Percentiles rank a stretch among this genome's conserved stretches.
These are phyloP conservation scores for Didymosphaeria variabile DNA, from an alignment of 2,329 filamentous ascomycete species.

Conservation along the genomic window DNA sequence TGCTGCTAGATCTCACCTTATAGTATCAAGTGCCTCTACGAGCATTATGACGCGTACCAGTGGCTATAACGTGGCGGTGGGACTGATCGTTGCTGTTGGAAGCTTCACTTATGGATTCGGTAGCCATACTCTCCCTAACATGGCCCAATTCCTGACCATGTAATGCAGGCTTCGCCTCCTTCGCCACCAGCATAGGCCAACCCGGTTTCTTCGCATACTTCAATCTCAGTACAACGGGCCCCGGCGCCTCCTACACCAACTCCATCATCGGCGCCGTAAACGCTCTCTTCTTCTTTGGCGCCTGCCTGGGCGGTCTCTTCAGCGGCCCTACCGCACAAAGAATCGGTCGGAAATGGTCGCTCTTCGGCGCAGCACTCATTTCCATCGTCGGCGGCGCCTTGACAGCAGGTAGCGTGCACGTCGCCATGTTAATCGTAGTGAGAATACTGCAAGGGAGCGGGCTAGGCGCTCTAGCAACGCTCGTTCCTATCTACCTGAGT, in stretches of 20 bases:
- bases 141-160: background rate
- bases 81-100: constrained; percentile 33
- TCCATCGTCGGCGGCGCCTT: constrained; percentile 26
- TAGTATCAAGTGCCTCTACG: too few species aligned
- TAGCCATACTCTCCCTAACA: constrained; percentile 15
- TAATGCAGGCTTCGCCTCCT: constrained; percentile 31
- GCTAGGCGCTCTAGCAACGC: constrained; percentile 31
- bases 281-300: constrained; percentile 26
- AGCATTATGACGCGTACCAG: constrained; percentile 32
- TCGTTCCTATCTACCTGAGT: constrained; percentile 35
- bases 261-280: constrained; percentile 28
- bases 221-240: constrained; percentile 25
- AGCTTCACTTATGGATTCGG: constrained; percentile 38
- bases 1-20: too few species aligned
- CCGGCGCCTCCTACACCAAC: constrained; percentile 30
- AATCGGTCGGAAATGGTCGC: constrained; percentile 23
- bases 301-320: constrained; percentile 20
- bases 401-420: constrained; percentile 33
- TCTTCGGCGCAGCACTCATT: constrained; percentile 21
- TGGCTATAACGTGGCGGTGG: constrained; percentile 36
- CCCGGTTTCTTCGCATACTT: constrained; percentile 35
- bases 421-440: constrained; percentile 37
- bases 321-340: constrained; percentile 20
- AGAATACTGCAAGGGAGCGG: constrained; percentile 33
- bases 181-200: constrained; percentile 33